A percentile compares a stretch with the other conserved stretches of the same genome.
Conservation (phyloP, 345 rosid genomes). For the Eucalyptus fibrosa region DNA sequence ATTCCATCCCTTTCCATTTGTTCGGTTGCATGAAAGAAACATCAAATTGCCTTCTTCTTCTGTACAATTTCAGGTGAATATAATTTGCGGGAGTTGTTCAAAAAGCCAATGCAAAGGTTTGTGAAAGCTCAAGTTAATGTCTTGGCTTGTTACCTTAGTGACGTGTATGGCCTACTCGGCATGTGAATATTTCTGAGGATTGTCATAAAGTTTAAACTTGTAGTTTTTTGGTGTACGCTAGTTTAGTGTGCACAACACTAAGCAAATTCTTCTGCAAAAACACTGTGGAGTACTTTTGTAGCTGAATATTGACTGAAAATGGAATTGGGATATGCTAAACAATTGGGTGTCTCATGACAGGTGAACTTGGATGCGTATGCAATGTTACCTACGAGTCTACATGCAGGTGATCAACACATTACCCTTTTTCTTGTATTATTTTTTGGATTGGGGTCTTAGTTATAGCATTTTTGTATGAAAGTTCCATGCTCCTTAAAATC, state of each 20-base stretch:
- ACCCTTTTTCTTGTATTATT: background rate
- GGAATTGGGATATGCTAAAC: background rate
- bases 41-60: background rate
- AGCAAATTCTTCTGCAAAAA: background rate
- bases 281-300: background rate
- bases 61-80: constrained; percentile 49
- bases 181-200: background rate
- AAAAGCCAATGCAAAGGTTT: constrained; percentile 71
- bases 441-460: background rate
- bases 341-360: constrained; percentile 12
- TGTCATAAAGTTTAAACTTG: background rate
- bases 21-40: background rate
- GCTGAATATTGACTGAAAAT: background rate
- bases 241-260: background rate
- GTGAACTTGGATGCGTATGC: constrained; percentile 86
- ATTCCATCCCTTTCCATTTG: background rate
- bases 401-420: constrained; percentile 54
- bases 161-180: background rate
- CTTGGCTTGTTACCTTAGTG: background rate
- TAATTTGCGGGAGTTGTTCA: constrained; percentile 72
- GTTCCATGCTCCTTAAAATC: background rate
- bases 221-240: background rate
- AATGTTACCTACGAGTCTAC: constrained; percentile 57
- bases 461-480: background rate
- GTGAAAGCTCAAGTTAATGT: background rate